phyloP scores from a whole-genome alignment of 257 asterid genomes.

The Anisodus acutangulus region DNA sequence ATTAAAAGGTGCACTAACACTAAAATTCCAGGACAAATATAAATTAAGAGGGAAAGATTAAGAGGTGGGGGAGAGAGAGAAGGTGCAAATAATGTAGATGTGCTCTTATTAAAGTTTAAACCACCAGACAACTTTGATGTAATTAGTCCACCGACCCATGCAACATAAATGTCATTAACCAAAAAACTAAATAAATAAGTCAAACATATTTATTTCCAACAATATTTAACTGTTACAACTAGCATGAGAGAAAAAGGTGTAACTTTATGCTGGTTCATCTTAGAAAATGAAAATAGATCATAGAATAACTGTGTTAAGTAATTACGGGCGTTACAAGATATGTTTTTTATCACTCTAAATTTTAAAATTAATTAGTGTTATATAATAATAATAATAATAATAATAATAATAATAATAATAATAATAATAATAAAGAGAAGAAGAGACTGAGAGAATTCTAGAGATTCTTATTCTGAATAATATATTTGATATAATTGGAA shows the following conservation, averaged over 20 bases:
- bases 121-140: background rate
- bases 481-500: too few species aligned
- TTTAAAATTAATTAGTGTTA: background rate
- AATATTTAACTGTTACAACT: conserved; percentile 37
- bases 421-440: too few species aligned
- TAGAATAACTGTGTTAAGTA: background rate
- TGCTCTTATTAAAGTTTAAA: background rate
- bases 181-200: background rate
- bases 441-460: too few species aligned
- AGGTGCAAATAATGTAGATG: background rate
- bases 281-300: background rate
- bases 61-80: background rate
- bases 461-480: too few species aligned
- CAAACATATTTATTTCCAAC: conserved; percentile 31
- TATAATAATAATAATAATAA: too few species aligned
- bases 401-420: too few species aligned
- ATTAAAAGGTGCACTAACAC: background rate
- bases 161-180: conserved; percentile 23
- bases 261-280: background rate
- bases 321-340: background rate
- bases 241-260: conserved; percentile 24
- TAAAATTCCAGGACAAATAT: background rate
- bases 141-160: background rate
- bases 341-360: background rate
- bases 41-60: background rate